Percentiles rank a stretch among this genome's conserved stretches.
Evolutionary conservation across 1,139 yeast species (phyloP).

Genomic region (Spathaspora jeffriesii): DNA sequence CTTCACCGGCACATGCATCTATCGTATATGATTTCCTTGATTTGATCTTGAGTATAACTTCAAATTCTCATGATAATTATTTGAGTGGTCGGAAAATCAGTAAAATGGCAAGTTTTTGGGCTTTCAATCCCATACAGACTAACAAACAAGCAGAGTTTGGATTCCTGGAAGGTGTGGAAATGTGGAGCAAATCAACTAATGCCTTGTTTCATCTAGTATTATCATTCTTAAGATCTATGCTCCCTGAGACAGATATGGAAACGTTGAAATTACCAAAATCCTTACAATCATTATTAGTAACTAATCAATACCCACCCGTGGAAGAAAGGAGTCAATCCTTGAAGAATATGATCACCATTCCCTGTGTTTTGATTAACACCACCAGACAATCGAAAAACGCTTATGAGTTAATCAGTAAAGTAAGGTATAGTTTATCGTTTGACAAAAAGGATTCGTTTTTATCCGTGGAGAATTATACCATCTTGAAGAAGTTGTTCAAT

Average conservation of each 20-base stretch:
- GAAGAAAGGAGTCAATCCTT: slow-evolving; percentile 37
- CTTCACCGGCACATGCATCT: slow-evolving; percentile 88
- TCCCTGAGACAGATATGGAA: slow-evolving; percentile 63
- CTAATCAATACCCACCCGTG: slow-evolving; percentile 68
- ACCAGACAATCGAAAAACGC: slow-evolving; percentile 56
- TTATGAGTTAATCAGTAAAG: slow-evolving; percentile 49
- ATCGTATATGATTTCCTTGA: slow-evolving; percentile 88
- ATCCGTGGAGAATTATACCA: slow-evolving; percentile 77
- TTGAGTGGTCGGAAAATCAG: slow-evolving; percentile 80
- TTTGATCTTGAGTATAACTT: slow-evolving; percentile 72
- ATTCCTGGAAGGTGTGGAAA: slow-evolving; percentile 71
- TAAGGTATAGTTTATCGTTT: slow-evolving; percentile 66
- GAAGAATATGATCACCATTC: slow-evolving; percentile 43
- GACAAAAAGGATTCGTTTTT: slow-evolving; percentile 70
- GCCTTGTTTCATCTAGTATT: slow-evolving; percentile 82
- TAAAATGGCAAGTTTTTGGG: slow-evolving; percentile 88
- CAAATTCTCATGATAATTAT: slow-evolving; percentile 80
- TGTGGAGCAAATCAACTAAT: slow-evolving; percentile 82
- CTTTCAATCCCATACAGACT: slow-evolving; percentile 49
- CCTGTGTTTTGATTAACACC: slow-evolving; percentile 67
- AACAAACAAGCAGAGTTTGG: slow-evolving; percentile 28
- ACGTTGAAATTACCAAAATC: slow-evolving; percentile 63
- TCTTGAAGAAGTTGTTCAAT: slow-evolving; percentile 70
- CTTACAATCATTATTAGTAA: slow-evolving; percentile 60
- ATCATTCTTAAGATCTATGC: slow-evolving; percentile 78